Evolutionary conservation across 1,284 basidiomycete genomes (phyloP).

Genomic region (Coriolopsis trogii): DNA sequence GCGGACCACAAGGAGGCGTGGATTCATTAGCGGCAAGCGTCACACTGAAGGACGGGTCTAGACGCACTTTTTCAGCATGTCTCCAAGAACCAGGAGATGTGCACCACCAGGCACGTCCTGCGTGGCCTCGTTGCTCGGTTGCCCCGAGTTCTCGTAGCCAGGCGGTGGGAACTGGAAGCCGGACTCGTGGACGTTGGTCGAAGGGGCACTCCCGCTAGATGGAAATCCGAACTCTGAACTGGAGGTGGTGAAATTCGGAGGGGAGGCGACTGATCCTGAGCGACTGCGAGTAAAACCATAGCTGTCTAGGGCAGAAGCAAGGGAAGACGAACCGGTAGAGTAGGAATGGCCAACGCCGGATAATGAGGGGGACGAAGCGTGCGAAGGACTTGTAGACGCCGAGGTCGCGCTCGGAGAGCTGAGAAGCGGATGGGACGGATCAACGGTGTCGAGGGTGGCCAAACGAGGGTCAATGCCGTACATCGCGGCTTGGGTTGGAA

Average conservation of each 20-base stretch:
- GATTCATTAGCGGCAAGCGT: constrained; percentile 12
- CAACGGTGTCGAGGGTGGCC: constrained; percentile 30
- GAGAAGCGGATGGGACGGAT: constrained; percentile 31
- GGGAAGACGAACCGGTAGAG: constrained; percentile 35
- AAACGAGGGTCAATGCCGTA: constrained; percentile 31
- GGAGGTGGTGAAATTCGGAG: constrained; percentile 31
- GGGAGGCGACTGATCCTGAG: constrained; percentile 41
- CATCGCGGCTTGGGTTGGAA: constrained; percentile 35
- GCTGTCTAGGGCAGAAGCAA: constrained; percentile 39
- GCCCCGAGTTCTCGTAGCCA: constrained; percentile 29
- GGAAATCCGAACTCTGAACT: constrained; percentile 37
- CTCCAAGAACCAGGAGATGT: constrained; percentile 41
- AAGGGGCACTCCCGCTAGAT: constrained; percentile 33
- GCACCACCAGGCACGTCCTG: constrained; percentile 37
- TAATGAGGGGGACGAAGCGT: constrained; percentile 45
- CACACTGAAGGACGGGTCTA: constrained; percentile 19
- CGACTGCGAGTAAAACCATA: constrained; percentile 36
- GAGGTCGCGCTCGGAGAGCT: constrained; percentile 46
- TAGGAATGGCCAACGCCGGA: constrained; percentile 37
- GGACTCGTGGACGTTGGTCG: constrained; percentile 34
- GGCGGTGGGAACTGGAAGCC: constrained; percentile 34
- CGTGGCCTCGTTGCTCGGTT: constrained; percentile 28
- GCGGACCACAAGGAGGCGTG: constrained; percentile 15
- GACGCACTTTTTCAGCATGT: constrained; percentile 44
- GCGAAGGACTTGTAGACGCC: constrained; percentile 42